phyloP scores from a whole-genome alignment of 2,329 filamentous ascomycete species.

The Furcasterigmium furcatum region DNA sequence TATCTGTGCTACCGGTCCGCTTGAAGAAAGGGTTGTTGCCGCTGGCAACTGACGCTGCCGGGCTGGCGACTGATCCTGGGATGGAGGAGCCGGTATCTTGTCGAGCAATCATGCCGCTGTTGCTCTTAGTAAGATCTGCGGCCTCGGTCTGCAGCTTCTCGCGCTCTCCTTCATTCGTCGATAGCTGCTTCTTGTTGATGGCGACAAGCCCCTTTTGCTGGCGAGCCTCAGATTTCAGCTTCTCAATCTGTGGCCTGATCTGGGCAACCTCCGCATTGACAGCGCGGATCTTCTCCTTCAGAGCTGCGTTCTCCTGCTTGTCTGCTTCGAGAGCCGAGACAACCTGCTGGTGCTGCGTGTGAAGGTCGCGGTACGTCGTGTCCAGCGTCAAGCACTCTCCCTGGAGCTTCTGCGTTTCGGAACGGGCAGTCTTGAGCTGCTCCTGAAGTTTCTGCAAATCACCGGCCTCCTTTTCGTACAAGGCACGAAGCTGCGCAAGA shows the following conservation, averaged over 20 bases:
- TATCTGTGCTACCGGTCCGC: conserved; percentile 58
- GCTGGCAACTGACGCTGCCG: conserved; percentile 64
- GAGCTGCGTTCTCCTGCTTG: conserved; percentile 78
- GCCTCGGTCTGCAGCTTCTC: conserved; percentile 84
- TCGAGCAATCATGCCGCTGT: conserved; percentile 54
- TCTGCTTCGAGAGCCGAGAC: conserved; percentile 75
- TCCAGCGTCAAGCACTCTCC: conserved; percentile 82
- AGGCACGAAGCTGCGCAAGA: conserved; percentile 76
- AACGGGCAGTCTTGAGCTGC: conserved; percentile 70
- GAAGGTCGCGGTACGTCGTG: conserved; percentile 74
- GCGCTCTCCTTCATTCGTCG: conserved; percentile 82
- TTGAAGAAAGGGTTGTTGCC: conserved; percentile 96
- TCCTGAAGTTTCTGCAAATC: conserved; percentile 83
- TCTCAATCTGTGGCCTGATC: conserved; percentile 88
- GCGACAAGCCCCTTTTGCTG: conserved; percentile 96
- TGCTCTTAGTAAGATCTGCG: conserved; percentile 62
- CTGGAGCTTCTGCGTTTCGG: conserved; percentile 81
- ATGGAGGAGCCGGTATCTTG: conserved; percentile 50
- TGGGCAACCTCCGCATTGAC: conserved; percentile 80
- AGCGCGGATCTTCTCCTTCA: conserved; percentile 85
- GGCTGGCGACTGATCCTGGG: conserved; percentile 59
- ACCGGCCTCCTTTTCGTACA: conserved; percentile 92
- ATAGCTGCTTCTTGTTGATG: conserved; percentile 97
- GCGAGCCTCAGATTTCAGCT: conserved; percentile 84
- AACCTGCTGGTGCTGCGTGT: conserved; percentile 77